Base-by-base conservation (phyloP, 208 protist species). In the Trypanosoma avium region DNA sequence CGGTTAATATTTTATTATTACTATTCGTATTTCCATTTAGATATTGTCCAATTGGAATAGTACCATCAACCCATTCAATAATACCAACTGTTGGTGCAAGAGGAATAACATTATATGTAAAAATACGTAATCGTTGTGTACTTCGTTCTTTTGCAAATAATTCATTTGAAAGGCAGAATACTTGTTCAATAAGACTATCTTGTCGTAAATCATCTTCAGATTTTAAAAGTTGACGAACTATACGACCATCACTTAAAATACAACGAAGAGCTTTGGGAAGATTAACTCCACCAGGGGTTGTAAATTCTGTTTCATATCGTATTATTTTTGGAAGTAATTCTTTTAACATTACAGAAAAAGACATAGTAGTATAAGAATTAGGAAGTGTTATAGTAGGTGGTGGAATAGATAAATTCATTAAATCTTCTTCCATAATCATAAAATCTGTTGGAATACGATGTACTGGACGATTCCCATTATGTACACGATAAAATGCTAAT, bases 151-250 rank as follows among this genome's bases (percentile, higher is more conserved):
- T 70, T 40, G 52, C 58, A 27, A 83, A 73, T 2, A 99, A 94
- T 22, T 26, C 15, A 53, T 92, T 99, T 73, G 70, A 94, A 8
- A 80, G 88, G 21, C 19, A 17, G 62, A 97, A 99, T 79, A 83
- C 95, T 68, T 99, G 97, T 78, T 99, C 83, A 68, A 99, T 97
- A 5, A 98, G 82, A 3, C 92, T 94, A 74, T 99, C 98, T 72
- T 99, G 97, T 3, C 97, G 81, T 43, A 97, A 29, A 68, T 99
- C 97, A 77, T 99, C 97, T 9, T 89, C 83, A 0, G 83, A 64
- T 60, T 97, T 97, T 19, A 97, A 69, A 3, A 97, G 76, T 67
- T 99, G 94, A 49, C 74, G 82, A 36, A 97, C 89, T 22, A 67
- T 29, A 7, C 45, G 42, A 4, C 97, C 97, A 65, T 98, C 84